Conservation (phyloP, 805 yeast species). For the Yarrowia sp. region DNA sequence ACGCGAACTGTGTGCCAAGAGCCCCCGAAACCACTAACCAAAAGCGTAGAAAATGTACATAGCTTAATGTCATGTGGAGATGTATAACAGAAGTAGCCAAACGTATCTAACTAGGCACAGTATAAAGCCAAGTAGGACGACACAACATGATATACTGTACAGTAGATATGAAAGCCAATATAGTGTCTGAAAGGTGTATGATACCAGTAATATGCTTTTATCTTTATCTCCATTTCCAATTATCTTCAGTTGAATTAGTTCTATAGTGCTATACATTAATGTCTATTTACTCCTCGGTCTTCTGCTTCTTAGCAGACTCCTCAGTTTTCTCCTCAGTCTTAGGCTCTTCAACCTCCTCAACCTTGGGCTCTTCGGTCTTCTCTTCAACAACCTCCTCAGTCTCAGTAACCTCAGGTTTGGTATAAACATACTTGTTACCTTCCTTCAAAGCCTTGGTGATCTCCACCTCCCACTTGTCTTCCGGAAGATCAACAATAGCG, state of each 20-base stretch:
- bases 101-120: no score
- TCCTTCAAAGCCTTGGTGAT: conserved; percentile 23
- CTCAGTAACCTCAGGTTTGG: background rate
- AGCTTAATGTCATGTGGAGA: background rate
- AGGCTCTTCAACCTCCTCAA: background rate
- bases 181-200: no score
- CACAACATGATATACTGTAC: no score
- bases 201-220: no score
- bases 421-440: conserved; percentile 1
- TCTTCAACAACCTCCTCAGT: background rate
- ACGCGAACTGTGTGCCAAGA: conserved; percentile 63
- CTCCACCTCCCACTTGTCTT: conserved; percentile 55
- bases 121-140: no score
- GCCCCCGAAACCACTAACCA: conserved; percentile 66
- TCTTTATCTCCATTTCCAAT: no score
- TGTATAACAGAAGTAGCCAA: background rate
- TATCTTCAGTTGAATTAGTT: no score
- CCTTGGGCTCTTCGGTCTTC: background rate
- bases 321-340: background rate
- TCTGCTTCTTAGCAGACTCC: background rate
- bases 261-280: no score
- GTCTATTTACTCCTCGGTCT: background rate
- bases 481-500: conserved; percentile 62
- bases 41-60: background rate
- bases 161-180: no score